Evolutionary conservation across 1,139 yeast genomes (phyloP).

Genomic region (Protomyces lactucae-debilis): DNA sequence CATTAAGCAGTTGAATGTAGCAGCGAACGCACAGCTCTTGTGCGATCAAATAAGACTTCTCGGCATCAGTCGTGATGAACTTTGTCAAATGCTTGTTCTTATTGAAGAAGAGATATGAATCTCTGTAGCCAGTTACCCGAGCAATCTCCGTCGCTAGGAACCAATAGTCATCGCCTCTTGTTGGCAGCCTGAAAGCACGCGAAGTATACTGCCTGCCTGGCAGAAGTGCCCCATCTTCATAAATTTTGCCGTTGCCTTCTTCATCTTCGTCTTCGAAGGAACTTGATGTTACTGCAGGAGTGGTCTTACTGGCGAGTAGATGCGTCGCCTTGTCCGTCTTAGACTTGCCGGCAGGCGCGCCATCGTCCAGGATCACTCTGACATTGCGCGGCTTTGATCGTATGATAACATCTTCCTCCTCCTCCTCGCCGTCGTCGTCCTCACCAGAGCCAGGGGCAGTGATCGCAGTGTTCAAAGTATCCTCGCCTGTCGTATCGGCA

Average conservation of each 20-base stretch:
- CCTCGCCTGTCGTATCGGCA: too few relatives aligned
- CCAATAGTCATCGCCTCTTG: constrained; percentile 49
- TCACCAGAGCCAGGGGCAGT: too few relatives aligned
- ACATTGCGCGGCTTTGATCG: constrained; percentile 19
- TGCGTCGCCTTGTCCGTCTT: background rate
- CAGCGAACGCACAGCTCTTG: constrained; percentile 42
- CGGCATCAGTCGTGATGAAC: constrained; percentile 54
- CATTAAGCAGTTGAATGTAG: background rate
- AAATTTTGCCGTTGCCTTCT: constrained; percentile 54
- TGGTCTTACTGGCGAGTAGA: background rate
- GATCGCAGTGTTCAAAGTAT: too few relatives aligned
- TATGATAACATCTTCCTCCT: constrained; percentile 1
- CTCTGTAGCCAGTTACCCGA: constrained; percentile 57
- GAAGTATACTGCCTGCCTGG: constrained; percentile 58
- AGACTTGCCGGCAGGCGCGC: background rate
- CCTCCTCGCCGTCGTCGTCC: constrained; percentile 35
- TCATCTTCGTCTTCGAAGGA: constrained; percentile 43
- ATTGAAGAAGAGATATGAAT: constrained; percentile 59
- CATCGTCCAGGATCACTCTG: constrained; percentile 26
- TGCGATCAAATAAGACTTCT: constrained; percentile 55
- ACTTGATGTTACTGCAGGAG: background rate
- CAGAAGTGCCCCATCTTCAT: constrained; percentile 50
- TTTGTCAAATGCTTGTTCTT: constrained; percentile 57
- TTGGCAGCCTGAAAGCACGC: constrained; percentile 56
- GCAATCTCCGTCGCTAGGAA: constrained; percentile 70